Conservation (phyloP, 345 rosid genomes). For the Boechera retrofracta region DNA sequence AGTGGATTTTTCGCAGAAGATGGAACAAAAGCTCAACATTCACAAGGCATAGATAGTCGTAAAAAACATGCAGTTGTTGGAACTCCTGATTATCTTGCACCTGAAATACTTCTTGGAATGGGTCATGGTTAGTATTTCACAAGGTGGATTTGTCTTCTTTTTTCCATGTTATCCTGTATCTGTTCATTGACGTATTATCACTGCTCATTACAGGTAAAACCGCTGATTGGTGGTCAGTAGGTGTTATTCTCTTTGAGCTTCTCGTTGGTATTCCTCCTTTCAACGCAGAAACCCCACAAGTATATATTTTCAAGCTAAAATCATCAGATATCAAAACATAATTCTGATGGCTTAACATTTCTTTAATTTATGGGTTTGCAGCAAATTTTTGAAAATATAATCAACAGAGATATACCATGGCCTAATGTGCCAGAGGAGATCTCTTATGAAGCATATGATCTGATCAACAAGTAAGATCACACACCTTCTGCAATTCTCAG, state of each 20-base stretch:
- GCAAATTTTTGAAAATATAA: conserved; percentile 91
- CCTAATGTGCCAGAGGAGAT: conserved; percentile 85
- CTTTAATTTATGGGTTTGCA: conserved; percentile 45
- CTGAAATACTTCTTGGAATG: conserved; percentile 98
- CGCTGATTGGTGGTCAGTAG: conserved; percentile 99
- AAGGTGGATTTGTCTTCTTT: not conserved
- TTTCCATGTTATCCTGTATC: not conserved
- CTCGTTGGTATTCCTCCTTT: conserved; percentile 95
- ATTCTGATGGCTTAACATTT: not conserved
- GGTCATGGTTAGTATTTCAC: conserved; percentile 74
- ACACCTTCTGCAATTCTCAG: conserved; percentile 1
- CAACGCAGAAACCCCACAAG: conserved; percentile 94
- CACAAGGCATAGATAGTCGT: conserved; percentile 61
- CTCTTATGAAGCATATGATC: conserved; percentile 72
- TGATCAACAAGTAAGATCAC: conserved; percentile 83
- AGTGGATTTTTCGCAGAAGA: conserved; percentile 61
- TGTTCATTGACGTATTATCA: conserved; percentile 26
- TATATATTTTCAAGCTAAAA: conserved; percentile 34
- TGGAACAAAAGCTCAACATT: conserved; percentile 52
- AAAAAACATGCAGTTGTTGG: conserved; percentile 84
- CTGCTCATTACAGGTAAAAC: conserved; percentile 66
- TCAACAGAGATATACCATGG: conserved; percentile 93
- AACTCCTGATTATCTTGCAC: conserved; percentile 98
- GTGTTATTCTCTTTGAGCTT: conserved; percentile 88
- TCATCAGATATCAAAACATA: conserved; percentile 1